phyloP scores from a whole-genome alignment of 306 rosid species.

The Corylus avellana region DNA sequence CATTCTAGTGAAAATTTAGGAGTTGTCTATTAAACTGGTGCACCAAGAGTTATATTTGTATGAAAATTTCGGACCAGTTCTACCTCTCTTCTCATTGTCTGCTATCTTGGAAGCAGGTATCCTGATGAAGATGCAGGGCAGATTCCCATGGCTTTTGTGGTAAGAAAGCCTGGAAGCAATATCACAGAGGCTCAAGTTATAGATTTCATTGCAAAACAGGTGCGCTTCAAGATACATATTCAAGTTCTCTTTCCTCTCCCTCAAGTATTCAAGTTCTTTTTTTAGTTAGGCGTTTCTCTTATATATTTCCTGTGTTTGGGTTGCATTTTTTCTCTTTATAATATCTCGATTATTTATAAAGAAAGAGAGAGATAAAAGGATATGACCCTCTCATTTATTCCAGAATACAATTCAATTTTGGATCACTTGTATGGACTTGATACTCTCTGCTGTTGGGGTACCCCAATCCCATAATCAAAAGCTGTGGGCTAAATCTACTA shows the following conservation, averaged over 20 bases:
- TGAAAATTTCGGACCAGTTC: background rate
- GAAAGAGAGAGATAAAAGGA: too few relatives aligned
- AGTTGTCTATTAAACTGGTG: background rate
- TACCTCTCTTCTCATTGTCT: background rate
- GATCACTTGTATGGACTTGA: too few relatives aligned
- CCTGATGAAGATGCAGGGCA: constrained; percentile 88
- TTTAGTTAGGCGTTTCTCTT: too few relatives aligned
- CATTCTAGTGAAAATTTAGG: background rate
- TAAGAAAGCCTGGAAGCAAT: constrained; percentile 73
- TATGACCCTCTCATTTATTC: background rate
- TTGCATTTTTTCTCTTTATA: too few relatives aligned
- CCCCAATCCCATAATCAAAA: too few relatives aligned
- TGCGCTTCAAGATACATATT: background rate
- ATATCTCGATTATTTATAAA: too few relatives aligned
- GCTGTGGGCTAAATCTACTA: background rate
- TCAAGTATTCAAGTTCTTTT: too few relatives aligned
- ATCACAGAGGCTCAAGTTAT: constrained; percentile 56
- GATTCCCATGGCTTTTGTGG: constrained; percentile 90
- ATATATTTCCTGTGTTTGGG: too few relatives aligned
- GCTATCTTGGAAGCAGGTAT: constrained; percentile 49
- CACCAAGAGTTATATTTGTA: background rate
- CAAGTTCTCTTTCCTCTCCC: too few relatives aligned
- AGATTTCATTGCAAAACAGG: constrained; percentile 78
- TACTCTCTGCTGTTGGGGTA: too few relatives aligned
- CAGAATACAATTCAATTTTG: background rate